A percentile compares a stretch with the other conserved stretches of the same genome.
phyloP scores from a whole-genome alignment of 2,329 filamentous ascomycete species.

The Colletotrichum sublineola region DNA sequence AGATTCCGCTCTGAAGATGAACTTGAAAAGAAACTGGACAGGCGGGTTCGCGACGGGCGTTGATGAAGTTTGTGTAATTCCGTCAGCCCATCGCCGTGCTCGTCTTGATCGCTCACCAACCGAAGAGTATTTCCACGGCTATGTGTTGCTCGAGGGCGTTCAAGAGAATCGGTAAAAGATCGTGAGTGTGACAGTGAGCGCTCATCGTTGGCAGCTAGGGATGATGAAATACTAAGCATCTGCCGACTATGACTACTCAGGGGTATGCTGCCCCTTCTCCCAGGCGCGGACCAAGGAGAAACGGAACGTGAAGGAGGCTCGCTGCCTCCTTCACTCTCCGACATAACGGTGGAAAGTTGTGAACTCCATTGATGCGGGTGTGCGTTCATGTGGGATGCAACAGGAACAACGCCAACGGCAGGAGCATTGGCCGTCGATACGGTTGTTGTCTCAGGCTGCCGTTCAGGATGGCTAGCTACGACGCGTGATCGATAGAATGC shows the following conservation, averaged over 20 bases:
- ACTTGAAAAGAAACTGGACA: conserved; percentile 65
- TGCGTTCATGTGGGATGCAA: conserved; percentile 57
- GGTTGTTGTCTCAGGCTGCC: conserved; percentile 49
- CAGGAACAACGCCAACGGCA: not conserved
- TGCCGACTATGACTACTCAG: conserved; percentile 66
- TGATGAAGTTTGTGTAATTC: conserved; percentile 68
- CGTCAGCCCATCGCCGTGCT: conserved; percentile 73
- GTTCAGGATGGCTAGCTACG: conserved; percentile 49
- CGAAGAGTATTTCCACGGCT: conserved; percentile 56
- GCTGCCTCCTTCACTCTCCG: conserved; percentile 70
- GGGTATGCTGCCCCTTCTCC: conserved; percentile 64
- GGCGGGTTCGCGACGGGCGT: conserved; percentile 66
- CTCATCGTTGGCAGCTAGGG: conserved; percentile 61
- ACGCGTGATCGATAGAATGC: conserved; percentile 54
- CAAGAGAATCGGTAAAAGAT: conserved; percentile 61
- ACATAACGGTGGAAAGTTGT: conserved; percentile 74
- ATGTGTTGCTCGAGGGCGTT: conserved; percentile 62
- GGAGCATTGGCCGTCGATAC: conserved; percentile 30
- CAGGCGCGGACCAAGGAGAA: conserved; percentile 58
- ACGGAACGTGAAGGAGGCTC: conserved; percentile 63
- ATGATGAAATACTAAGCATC: conserved; percentile 70
- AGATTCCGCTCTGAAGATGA: conserved; percentile 65
- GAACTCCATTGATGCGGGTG: conserved; percentile 73
- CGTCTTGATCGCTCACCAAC: conserved; percentile 70
- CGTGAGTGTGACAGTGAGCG: conserved; percentile 54